Percentiles rank a stretch among this genome's conserved stretches.
Evolutionary conservation across 2,329 filamentous ascomycete species (phyloP).

Genomic region (Alternaria longipes): DNA sequence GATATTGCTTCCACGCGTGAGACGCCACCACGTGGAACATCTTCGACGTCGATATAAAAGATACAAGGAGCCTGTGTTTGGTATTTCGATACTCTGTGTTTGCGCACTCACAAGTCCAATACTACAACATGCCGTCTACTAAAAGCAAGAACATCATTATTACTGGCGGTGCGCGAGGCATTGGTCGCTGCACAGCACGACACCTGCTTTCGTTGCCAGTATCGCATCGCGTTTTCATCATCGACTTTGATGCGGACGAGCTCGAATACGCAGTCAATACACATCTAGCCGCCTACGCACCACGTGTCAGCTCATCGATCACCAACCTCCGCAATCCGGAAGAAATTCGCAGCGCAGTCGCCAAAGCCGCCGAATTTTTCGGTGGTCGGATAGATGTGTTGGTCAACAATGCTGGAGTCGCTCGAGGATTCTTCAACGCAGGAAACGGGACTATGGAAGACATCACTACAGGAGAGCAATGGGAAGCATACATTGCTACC

Average conservation of each 20-base stretch:
- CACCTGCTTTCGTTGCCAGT: constrained; percentile 48
- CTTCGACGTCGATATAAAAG: neutral
- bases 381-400: constrained; percentile 41
- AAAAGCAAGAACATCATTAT: constrained; percentile 46
- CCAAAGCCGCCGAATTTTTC: constrained; percentile 51
- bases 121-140: constrained; percentile 24
- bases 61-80: constrained; percentile 1
- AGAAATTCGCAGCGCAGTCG: constrained; percentile 44
- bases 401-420: constrained; percentile 44
- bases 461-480: constrained; percentile 31
- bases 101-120: neutral
- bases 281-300: constrained; percentile 45
- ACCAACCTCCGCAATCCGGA: constrained; percentile 52
- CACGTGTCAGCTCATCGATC: constrained; percentile 33
- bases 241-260: constrained; percentile 55
- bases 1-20: constrained; percentile 17
- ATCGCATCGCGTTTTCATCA: constrained; percentile 55
- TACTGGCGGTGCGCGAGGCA: constrained; percentile 55
- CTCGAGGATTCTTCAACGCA: constrained; percentile 34
- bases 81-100: neutral
- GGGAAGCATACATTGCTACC: constrained; percentile 35
- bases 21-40: constrained; percentile 3
- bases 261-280: constrained; percentile 37
- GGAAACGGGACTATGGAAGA: constrained; percentile 39
- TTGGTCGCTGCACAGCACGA: constrained; percentile 56